Conservation (phyloP, 2,329 filamentous ascomycete genomes). For the Trichoderma harzianum region DNA sequence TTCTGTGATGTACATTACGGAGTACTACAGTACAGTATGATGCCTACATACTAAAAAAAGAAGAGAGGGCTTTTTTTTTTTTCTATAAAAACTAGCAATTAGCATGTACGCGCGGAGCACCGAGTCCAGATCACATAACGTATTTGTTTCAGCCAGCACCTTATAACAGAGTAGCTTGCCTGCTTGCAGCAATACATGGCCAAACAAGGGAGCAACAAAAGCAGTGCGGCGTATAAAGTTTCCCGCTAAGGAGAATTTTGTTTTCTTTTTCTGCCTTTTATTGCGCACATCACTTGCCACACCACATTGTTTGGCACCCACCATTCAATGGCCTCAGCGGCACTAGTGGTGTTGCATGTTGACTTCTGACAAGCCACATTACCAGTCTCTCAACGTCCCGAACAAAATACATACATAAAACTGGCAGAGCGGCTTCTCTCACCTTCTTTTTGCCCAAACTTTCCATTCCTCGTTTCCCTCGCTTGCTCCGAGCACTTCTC, state of each 20-base stretch:
- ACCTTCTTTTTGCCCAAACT: background rate
- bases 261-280: background rate
- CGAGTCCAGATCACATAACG: background rate
- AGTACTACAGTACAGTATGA: background rate
- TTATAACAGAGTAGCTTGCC: background rate
- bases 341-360: background rate
- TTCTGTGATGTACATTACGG: background rate
- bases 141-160: background rate
- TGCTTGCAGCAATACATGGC: slow-evolving; percentile 4
- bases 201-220: background rate
- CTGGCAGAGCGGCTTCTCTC: background rate
- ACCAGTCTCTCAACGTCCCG: background rate
- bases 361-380: background rate
- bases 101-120: background rate
- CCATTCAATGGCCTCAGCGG: background rate
- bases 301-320: background rate
- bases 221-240: background rate
- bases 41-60: background rate
- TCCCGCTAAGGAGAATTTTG: slow-evolving; percentile 1
- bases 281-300: slow-evolving; percentile 6
- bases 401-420: background rate
- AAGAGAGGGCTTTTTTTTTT: background rate
- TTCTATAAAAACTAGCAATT: background rate
- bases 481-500: slow-evolving; percentile 13
- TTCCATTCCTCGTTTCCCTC: background rate